Evolutionary conservation across 495 filamentous ascomycete genomes (phyloP).

Genomic region (Hypomontagnella monticulosa): DNA sequence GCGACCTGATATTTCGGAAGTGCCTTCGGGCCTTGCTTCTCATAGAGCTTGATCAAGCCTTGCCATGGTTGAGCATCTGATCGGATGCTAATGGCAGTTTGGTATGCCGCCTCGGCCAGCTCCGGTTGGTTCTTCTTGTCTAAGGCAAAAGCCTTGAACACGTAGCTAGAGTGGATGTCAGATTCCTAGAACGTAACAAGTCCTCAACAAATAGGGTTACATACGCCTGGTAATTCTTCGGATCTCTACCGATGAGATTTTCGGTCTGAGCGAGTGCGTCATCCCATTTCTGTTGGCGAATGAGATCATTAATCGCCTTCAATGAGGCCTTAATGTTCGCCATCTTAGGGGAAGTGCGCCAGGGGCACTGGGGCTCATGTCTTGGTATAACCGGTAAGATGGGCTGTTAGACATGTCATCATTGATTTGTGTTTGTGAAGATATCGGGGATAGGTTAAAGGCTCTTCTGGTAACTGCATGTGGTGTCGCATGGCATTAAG

Average conservation of each 20-base stretch:
- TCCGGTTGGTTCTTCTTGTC: slow-evolving; percentile 77
- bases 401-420: slow-evolving; percentile 30
- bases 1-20: slow-evolving; percentile 79
- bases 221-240: slow-evolving; percentile 83
- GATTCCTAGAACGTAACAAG: slow-evolving; percentile 5
- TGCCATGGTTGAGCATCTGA: slow-evolving; percentile 80
- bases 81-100: slow-evolving; percentile 70
- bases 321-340: slow-evolving; percentile 75
- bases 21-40: slow-evolving; percentile 73
- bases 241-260: slow-evolving; percentile 72
- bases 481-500: background rate
- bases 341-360: slow-evolving; percentile 48
- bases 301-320: slow-evolving; percentile 81
- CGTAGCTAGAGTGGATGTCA: slow-evolving; percentile 60
- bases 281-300: slow-evolving; percentile 83
- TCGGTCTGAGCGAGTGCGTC: slow-evolving; percentile 74
- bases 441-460: background rate
- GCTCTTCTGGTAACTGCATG: background rate
- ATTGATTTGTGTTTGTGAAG: slow-evolving; percentile 22
- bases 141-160: slow-evolving; percentile 83
- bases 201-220: background rate
- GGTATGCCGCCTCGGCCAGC: slow-evolving; percentile 78
- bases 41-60: slow-evolving; percentile 86
- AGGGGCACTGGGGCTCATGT: slow-evolving; percentile 22
- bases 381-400: slow-evolving; percentile 18